phyloP scores from a whole-genome alignment of 31 red algal species.

The Endocladia muricata region DNA sequence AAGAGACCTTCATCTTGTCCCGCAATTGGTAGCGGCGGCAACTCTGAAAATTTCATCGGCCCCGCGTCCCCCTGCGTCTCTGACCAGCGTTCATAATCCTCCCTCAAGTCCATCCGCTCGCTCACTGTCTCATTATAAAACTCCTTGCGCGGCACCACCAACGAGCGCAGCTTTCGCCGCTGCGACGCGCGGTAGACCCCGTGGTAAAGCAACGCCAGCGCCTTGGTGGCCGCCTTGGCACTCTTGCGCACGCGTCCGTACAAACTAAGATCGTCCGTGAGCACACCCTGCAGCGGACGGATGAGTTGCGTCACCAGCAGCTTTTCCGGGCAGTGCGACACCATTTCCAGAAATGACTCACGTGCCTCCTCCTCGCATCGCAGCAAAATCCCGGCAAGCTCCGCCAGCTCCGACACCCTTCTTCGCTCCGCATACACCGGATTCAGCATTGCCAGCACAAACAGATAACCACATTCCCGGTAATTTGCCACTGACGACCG shows the following conservation, averaged over 20 bases:
- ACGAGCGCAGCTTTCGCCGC: slow-evolving; percentile 14
- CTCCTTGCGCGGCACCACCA: slow-evolving; percentile 36
- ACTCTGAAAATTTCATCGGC: slow-evolving; percentile 23
- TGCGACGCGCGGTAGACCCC: slow-evolving; percentile 38
- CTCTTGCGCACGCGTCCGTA: slow-evolving; percentile 56
- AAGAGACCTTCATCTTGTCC: slow-evolving; percentile 62
- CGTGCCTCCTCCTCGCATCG: slow-evolving; percentile 37
- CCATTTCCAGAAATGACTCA: slow-evolving; percentile 48
- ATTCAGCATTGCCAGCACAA: slow-evolving; percentile 62
- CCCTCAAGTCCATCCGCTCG: slow-evolving; percentile 71
- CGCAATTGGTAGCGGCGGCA: slow-evolving; percentile 42
- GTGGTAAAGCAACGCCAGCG: slow-evolving; percentile 60
- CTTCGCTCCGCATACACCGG: slow-evolving; percentile 40
- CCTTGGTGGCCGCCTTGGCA: slow-evolving; percentile 66
- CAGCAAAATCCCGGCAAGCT: slow-evolving; percentile 39
- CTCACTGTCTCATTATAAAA: slow-evolving; percentile 91
- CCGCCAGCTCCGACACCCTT: slow-evolving; percentile 32
- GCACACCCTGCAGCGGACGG: slow-evolving; percentile 63
- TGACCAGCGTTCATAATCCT: slow-evolving; percentile 88
- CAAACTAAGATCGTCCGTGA: slow-evolving; percentile 49
- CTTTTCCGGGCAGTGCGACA: slow-evolving; percentile 35
- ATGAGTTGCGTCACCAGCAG: slow-evolving; percentile 66
- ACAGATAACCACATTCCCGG: slow-evolving; percentile 53
- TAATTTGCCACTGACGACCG: slow-evolving; percentile 48
- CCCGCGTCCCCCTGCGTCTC: slow-evolving; percentile 15